phyloP scores from a whole-genome alignment of 768 basidiomycete species.

The Termitomyces sp. region DNA sequence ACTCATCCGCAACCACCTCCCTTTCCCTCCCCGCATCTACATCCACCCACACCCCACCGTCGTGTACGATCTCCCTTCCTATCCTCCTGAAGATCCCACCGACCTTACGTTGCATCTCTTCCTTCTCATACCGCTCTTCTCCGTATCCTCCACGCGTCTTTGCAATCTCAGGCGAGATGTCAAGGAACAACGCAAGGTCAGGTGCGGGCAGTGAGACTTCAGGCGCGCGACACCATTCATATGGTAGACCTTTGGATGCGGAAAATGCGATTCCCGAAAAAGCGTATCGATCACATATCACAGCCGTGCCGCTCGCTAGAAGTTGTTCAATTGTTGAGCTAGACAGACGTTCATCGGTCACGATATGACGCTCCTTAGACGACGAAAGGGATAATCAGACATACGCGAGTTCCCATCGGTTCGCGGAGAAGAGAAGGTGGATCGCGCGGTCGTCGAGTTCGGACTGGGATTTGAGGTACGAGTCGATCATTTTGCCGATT shows the following conservation, averaged over 20 bases:
- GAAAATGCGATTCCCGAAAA: slow-evolving; percentile 96
- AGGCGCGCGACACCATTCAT: slow-evolving; percentile 82
- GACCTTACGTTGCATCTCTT: slow-evolving; percentile 69
- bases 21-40: slow-evolving; percentile 55
- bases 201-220: slow-evolving; percentile 88
- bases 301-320: slow-evolving; percentile 59
- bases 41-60: slow-evolving; percentile 40
- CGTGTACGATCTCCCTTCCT: slow-evolving; percentile 43
- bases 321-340: slow-evolving; percentile 61
- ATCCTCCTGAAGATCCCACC: slow-evolving; percentile 56
- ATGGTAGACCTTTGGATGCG: slow-evolving; percentile 62
- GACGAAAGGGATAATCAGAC: slow-evolving; percentile 1
- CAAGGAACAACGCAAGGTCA: slow-evolving; percentile 85
- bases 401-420: slow-evolving; percentile 93
- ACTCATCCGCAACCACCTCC: slow-evolving; percentile 47
- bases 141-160: slow-evolving; percentile 76
- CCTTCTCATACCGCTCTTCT: slow-evolving; percentile 82
- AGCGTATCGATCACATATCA: slow-evolving; percentile 92
- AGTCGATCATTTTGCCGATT: slow-evolving; percentile 91
- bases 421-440: slow-evolving; percentile 94
- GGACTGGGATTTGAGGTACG: slow-evolving; percentile 78
- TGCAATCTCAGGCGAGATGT: slow-evolving; percentile 70
- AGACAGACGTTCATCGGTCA: neutral
- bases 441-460: slow-evolving; percentile 91
- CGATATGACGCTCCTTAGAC: neutral